These are phyloP conservation scores for Clonostachys rosea DNA, from an alignment of 2,329 filamentous ascomycete species.

Conservation along the genomic window DNA sequence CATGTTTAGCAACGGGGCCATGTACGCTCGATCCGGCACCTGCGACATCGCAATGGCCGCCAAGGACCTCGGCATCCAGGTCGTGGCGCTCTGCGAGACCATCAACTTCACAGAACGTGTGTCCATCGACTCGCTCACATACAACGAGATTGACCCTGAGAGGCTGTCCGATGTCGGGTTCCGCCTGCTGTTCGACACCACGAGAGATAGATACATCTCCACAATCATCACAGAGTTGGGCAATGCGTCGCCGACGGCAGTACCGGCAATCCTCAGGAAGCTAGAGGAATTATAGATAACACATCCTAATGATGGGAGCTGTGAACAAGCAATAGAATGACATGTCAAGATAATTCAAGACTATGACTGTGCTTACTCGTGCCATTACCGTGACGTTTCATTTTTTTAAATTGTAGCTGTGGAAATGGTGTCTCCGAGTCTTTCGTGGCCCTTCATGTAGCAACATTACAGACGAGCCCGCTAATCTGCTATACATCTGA, in stretches of 20 bases:
- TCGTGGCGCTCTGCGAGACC: conserved; percentile 88
- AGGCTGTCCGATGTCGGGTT: conserved; percentile 53
- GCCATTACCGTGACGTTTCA: too few species aligned
- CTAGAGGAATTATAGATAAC: conserved; percentile 37
- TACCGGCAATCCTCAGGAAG: conserved; percentile 59
- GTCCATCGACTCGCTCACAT: conserved; percentile 85
- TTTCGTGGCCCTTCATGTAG: too few species aligned
- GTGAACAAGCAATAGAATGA: conserved; percentile 1
- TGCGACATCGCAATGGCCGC: conserved; percentile 83
- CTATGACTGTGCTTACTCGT: too few species aligned
- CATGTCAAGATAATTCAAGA: conserved; percentile 4
- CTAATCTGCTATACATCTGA: too few species aligned
- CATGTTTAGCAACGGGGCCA: conserved; percentile 90
- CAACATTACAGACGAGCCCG: too few species aligned
- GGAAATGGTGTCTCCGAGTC: too few species aligned
- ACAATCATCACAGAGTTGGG: conserved; percentile 92
- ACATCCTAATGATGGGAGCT: not conserved
- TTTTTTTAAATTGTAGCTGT: too few species aligned
- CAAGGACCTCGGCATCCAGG: conserved; percentile 68
- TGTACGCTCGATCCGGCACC: conserved; percentile 86
- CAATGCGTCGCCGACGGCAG: conserved; percentile 78
- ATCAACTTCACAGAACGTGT: conserved; percentile 89
- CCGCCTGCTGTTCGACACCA: conserved; percentile 84
- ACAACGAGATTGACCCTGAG: conserved; percentile 84
- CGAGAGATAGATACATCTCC: conserved; percentile 78